Evolutionary conservation across 148 eudicot species (phyloP), one percentile per base, ranked within the genome.

Genomic region (Polygonum maritimum): DNA sequence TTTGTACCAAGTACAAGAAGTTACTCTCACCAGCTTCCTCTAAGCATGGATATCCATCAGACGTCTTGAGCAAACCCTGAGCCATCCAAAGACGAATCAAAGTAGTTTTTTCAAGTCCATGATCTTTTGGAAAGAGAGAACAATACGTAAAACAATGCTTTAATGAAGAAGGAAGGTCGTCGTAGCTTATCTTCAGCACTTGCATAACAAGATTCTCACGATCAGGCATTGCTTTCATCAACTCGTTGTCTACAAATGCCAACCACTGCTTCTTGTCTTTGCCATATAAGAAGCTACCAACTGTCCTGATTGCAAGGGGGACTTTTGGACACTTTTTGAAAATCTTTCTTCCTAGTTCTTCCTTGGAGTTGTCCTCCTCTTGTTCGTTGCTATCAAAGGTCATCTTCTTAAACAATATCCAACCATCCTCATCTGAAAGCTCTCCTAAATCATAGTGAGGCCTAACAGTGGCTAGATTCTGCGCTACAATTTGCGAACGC

Each of bases 111-210:
- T 76, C 71, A 18, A 82, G 76, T 52, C 40, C 26, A 45, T 51
- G 48, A 57, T 69, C 75, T 44, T 57, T 76, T 4, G 45, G 8
- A 7, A 41, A 41, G 45, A 41, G 45, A 0, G 45, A 41, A 41
- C 45, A 41, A 41, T 41, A 41, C 8, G 45, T 8, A 41, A 41
- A 41, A 5, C 45, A 41, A 41, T 5, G 45, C 45, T 41, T 73
- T 4, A 82, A 41, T 0, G 26, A 38, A 2, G 65, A 14, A 0
- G 45, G 47, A 38, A 79, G 80, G 55, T 84, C 48, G 18, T 80
- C 40, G 49, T 86, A 86, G 79, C 82, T 86, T 45, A 86, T 52
- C 55, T 63, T 83, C 75, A 88, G 71, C 18, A 81, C 15, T 13
- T 76, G 77, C 47, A 77, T 18, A n/a, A 88, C 79, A 19, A 75